Conservation (phyloP, 192 early-diverging fungal species). For the Dissophora ornata region DNA sequence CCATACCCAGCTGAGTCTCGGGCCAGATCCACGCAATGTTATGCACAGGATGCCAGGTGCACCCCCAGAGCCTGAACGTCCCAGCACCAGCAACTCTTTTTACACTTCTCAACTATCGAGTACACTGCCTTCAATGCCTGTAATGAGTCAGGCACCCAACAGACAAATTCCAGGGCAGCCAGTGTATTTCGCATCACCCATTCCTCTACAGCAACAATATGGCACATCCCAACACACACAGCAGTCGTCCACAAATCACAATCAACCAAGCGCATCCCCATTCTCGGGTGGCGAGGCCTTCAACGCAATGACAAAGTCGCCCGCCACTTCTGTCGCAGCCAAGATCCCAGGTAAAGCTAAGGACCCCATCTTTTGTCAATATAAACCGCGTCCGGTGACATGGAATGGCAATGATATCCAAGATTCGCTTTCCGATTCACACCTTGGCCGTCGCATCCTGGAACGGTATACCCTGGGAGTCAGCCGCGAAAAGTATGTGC, state of each 20-base stretch:
- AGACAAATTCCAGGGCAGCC: not conserved
- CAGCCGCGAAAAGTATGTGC: conserved; percentile 29
- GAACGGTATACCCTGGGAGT: conserved; percentile 25
- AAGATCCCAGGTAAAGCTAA: conserved; percentile 7
- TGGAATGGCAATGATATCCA: conserved; percentile 42
- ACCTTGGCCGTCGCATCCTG: conserved; percentile 31
- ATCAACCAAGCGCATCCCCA: not conserved
- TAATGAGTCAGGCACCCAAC: not conserved
- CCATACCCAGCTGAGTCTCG: conserved; percentile 4
- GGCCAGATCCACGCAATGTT: conserved; percentile 1
- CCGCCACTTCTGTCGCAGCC: conserved; percentile 2
- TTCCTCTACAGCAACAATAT: not conserved
- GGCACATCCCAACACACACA: too few relatives aligned
- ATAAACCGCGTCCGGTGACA: conserved; percentile 18
- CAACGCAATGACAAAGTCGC: conserved; percentile 22
- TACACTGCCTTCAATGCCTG: not conserved
- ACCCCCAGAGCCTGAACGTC: not conserved
- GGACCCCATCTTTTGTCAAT: conserved; percentile 34
- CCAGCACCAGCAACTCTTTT: not conserved
- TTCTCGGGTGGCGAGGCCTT: conserved; percentile 6
- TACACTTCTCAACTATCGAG: not conserved
- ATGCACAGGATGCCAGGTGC: not conserved
- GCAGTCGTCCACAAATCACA: conserved; percentile 7
- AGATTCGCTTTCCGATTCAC: conserved; percentile 14
- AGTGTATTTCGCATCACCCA: conserved; percentile 24